Base-by-base conservation (phyloP, 2,329 filamentous ascomycete genomes). In the Phoma herbarum region DNA sequence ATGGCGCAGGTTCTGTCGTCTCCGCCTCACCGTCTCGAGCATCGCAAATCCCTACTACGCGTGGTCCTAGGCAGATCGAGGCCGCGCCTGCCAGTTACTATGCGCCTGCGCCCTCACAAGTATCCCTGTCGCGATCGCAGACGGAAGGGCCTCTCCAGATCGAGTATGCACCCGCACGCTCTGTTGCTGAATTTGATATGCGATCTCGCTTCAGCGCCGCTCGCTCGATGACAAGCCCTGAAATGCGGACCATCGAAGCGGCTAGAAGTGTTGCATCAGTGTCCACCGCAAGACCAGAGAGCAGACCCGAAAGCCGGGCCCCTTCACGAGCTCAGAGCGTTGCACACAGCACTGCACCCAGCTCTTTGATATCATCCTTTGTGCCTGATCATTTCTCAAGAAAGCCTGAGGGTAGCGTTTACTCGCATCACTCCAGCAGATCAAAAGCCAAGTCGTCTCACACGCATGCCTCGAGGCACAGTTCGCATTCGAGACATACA, bases 11-110 rank as follows among this genome's bases (percentile, higher is more conserved):
- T 42, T 78, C 76, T 44, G 64, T 70, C 33, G 72, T 74, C 62
- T 70, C 71, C 39, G 52, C 67, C 42, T 64, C 69, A 49, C 59
- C 67, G 48, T 57, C 64, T 50, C 70, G 64, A 51, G 58, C 67
- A 45, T 67, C 63, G 52, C 52, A 57, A 52, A 41, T 47, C 9
- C 54, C 52, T 26, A 65, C 57, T n/a, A 63, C 66, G 1, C 67
- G 66, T 53, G 68, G 53, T 47, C 61, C 66, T 55, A 72, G 70
- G 42, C 77, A 80, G 43, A 78, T 81, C 51, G 79, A 81, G 62
- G 72, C 77, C 3, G 74, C 75, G 14, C 73, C 75, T 2, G 64
- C 64, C 16, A 74, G 71, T 58, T 75, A 75, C 52, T 71, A 76
- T 47, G 68, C 71, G 33, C 71, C 75, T 46, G 67, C 71, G 28